Evolutionary conservation across 2,329 filamentous ascomycete genomes (phyloP).

Genomic region (Calycina herbarum): DNA sequence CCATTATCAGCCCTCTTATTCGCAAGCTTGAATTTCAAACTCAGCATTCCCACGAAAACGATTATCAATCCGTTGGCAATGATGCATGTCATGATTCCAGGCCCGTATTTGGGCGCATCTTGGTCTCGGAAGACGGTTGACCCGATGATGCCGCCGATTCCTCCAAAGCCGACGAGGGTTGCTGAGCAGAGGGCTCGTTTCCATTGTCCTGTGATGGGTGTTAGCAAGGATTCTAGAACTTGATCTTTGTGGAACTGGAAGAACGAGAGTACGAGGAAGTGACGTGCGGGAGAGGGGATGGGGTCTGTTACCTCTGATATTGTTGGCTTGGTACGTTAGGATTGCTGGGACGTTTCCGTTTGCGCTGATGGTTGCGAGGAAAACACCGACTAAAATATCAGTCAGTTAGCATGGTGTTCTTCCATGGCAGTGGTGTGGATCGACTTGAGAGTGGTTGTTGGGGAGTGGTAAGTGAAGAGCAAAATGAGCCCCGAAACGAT

Average conservation of each 20-base stretch:
- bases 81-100: constrained; percentile 31
- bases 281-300: neutral
- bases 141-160: constrained; percentile 76
- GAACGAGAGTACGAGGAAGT: no score
- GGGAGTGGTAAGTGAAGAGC: no score
- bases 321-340: constrained; percentile 81
- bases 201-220: constrained; percentile 63
- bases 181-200: constrained; percentile 80
- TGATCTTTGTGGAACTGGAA: no score
- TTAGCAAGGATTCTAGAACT: neutral
- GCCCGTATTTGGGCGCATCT: constrained; percentile 52
- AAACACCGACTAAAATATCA: constrained; percentile 44
- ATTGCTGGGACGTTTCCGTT: constrained; percentile 75
- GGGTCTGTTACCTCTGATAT: constrained; percentile 24
- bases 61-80: constrained; percentile 33
- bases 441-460: neutral
- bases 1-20: constrained; percentile 39
- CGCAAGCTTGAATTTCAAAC: constrained; percentile 34
- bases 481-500: no score
- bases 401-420: neutral
- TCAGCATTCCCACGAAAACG: constrained; percentile 31
- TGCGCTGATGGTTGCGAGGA: constrained; percentile 46
- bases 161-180: constrained; percentile 73
- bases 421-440: neutral
- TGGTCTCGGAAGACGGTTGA: constrained; percentile 67